phyloP scores from a whole-genome alignment of 441 rosid species.

The Flueggea neowawraea region DNA sequence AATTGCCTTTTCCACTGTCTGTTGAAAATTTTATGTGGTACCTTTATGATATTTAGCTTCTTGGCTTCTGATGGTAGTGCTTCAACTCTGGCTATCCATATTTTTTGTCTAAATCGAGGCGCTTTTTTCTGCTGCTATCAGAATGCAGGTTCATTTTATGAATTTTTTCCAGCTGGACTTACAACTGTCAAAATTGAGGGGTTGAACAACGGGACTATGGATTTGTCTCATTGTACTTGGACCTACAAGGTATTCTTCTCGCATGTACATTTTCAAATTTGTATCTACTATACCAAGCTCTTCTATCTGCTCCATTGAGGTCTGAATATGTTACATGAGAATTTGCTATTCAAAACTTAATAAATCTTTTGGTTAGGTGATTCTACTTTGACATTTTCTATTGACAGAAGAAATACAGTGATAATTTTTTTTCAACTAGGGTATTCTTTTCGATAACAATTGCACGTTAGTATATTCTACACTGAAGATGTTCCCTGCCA shows the following conservation, averaged over 20 bases:
- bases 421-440: not conserved
- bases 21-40: no score
- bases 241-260: slow-evolving; percentile 71
- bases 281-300: not conserved
- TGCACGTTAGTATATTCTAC: not conserved
- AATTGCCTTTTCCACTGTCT: no score
- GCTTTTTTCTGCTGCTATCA: slow-evolving; percentile 24
- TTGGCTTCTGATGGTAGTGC: no score
- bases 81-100: not conserved
- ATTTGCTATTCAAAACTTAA: no score
- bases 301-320: no score
- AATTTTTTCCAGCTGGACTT: slow-evolving; percentile 80
- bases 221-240: slow-evolving; percentile 67
- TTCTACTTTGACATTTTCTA: not conserved
- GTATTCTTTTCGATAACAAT: not conserved
- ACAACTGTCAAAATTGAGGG: slow-evolving; percentile 77
- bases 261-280: not conserved
- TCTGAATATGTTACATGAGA: no score
- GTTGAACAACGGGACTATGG: slow-evolving; percentile 65
- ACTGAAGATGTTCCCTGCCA: not conserved
- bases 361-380: no score
- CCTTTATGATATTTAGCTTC: no score
- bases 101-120: not conserved
- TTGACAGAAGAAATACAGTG: not conserved
- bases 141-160: slow-evolving; percentile 92